A percentile compares a stretch with the other conserved stretches of the same genome.
phyloP scores from a whole-genome alignment of 2,329 filamentous ascomycete species.

The Mariannaea elegans region DNA sequence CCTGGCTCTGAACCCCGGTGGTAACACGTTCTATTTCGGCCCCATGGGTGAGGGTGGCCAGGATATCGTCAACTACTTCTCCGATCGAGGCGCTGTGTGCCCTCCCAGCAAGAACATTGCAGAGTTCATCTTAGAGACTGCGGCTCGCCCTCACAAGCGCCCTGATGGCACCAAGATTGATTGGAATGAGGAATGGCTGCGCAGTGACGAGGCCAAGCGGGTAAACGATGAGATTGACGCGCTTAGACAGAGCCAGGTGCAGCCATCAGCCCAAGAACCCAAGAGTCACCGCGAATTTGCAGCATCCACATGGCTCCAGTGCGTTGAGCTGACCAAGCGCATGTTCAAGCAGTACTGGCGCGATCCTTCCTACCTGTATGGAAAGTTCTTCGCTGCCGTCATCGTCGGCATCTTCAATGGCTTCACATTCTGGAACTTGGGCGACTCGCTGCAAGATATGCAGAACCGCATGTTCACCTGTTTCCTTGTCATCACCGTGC shows the following conservation, averaged over 20 bases:
- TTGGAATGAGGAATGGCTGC: slow-evolving; percentile 80
- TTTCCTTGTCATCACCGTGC: slow-evolving; percentile 70
- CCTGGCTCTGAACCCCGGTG: slow-evolving; percentile 58
- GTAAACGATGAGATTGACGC: slow-evolving; percentile 69
- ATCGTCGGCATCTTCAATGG: slow-evolving; percentile 81
- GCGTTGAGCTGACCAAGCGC: slow-evolving; percentile 70
- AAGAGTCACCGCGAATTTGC: slow-evolving; percentile 65
- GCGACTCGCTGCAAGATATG: slow-evolving; percentile 72
- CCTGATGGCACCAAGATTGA: slow-evolving; percentile 57
- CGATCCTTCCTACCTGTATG: slow-evolving; percentile 78
- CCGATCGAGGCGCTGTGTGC: slow-evolving; percentile 69
- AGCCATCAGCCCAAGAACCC: neutral
- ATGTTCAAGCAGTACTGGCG: slow-evolving; percentile 79
- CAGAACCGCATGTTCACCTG: slow-evolving; percentile 81
- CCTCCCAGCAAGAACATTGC: slow-evolving; percentile 62
- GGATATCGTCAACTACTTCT: slow-evolving; percentile 59
- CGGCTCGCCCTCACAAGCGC: slow-evolving; percentile 43
- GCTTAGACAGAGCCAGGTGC: neutral
- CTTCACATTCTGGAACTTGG: slow-evolving; percentile 79
- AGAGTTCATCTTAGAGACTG: slow-evolving; percentile 58
- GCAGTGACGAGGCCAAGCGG: slow-evolving; percentile 66
- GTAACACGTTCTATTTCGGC: slow-evolving; percentile 60
- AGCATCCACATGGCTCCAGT: slow-evolving; percentile 70
- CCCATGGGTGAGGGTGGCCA: slow-evolving; percentile 57
- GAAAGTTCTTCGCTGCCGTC: slow-evolving; percentile 77